Evolutionary conservation across 1,139 yeast genomes (phyloP).

Genomic region (Entelexis paramagnoliae): DNA sequence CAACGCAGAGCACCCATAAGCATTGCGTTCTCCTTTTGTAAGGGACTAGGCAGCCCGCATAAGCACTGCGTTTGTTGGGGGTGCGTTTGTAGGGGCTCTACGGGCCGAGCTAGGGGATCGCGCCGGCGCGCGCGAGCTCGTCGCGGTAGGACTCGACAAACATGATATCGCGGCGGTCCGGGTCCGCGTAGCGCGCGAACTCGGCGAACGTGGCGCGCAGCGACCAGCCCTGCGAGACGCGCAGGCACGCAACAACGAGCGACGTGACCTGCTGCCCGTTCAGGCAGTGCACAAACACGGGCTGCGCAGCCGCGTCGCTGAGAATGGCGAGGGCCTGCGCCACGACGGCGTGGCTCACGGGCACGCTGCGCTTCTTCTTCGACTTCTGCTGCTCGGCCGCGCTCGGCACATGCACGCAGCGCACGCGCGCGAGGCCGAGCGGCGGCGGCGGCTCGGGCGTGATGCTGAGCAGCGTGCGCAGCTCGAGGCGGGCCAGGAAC

Average conservation of each 20-base stretch:
- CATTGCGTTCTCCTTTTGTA: too few species aligned
- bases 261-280: conserved; percentile 87
- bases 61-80: too few species aligned
- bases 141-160: conserved; percentile 75
- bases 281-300: conserved; percentile 73
- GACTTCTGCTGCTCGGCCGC: conserved; percentile 30
- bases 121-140: too few species aligned
- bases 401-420: conserved; percentile 22
- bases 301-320: conserved; percentile 50
- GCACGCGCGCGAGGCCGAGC: conserved; percentile 10
- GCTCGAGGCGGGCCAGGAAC: conserved; percentile 56
- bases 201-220: conserved; percentile 81
- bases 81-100: too few species aligned
- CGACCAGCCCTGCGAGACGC: conserved; percentile 83
- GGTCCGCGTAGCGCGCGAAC: conserved; percentile 66
- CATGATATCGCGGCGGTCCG: conserved; percentile 68
- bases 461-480: conserved; percentile 66
- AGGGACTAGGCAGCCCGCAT: too few species aligned
- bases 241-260: conserved; percentile 69
- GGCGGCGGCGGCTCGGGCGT: conserved; percentile 57
- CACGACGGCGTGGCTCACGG: conserved; percentile 57
- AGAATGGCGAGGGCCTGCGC: conserved; percentile 49
- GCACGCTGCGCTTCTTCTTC: conserved; percentile 44
- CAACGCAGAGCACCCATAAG: too few species aligned
- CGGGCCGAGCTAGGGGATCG: too few species aligned